Conservation (phyloP, 768 basidiomycete genomes). For the Rhodosporidiobolus sp. region DNA sequence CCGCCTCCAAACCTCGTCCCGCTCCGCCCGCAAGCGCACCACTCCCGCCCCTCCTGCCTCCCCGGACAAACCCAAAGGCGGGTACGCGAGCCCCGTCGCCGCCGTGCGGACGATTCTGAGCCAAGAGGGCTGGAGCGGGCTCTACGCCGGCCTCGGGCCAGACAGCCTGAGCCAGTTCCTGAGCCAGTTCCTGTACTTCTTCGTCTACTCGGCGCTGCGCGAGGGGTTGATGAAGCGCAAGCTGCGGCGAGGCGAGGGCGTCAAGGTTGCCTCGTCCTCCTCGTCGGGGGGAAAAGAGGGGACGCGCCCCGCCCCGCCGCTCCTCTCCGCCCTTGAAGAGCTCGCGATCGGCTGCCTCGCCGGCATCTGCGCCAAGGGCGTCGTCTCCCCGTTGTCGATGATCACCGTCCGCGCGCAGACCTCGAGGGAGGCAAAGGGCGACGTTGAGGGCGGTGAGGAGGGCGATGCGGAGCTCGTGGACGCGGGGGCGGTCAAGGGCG, state of each 20-base stretch:
- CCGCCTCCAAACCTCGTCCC: slow-evolving; percentile 16
- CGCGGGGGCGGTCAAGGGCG: background rate
- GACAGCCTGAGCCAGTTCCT: slow-evolving; percentile 60
- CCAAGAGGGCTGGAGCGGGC: slow-evolving; percentile 53
- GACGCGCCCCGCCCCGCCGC: background rate
- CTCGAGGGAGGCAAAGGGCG: slow-evolving; percentile 49
- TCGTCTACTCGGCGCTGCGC: slow-evolving; percentile 58
- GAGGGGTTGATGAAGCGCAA: slow-evolving; percentile 28
- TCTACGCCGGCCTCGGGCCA: slow-evolving; percentile 57
- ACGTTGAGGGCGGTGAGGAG: slow-evolving; percentile 31
- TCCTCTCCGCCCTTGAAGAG: slow-evolving; percentile 54
- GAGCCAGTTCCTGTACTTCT: slow-evolving; percentile 63
- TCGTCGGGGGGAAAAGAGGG: background rate
- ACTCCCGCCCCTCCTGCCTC: background rate
- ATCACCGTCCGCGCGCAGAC: slow-evolving; percentile 60
- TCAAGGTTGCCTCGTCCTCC: background rate
- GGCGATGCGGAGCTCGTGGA: slow-evolving; percentile 34
- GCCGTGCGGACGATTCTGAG: slow-evolving; percentile 49
- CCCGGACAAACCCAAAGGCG: background rate
- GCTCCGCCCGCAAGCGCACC: background rate
- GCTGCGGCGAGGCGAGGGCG: background rate
- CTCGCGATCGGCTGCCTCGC: slow-evolving; percentile 59
- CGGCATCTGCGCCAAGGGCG: slow-evolving; percentile 58
- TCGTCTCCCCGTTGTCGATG: slow-evolving; percentile 60
- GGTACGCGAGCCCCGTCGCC: slow-evolving; percentile 46